Base-by-base conservation (phyloP, 2,329 filamentous ascomycete genomes). In the Botrytis pseudocinerea region DNA sequence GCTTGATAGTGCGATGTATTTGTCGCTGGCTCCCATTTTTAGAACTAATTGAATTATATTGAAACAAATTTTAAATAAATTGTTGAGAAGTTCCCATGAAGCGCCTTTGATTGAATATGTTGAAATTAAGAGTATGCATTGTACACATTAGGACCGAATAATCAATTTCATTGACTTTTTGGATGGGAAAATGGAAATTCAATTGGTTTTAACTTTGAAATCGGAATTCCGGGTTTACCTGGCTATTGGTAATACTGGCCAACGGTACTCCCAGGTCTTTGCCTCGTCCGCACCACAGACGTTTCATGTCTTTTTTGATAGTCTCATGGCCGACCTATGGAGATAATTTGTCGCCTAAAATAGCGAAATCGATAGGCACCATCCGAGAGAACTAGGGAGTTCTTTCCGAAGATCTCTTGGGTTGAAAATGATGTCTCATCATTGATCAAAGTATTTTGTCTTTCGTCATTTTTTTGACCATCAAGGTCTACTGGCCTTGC, bases 401-500 rank as follows among this genome's bases (percentile, higher is more conserved):
- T 14, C n/a, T 9, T 51, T 14, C 51, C 51, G 54, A 20, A 8
- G 7, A 40, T 7, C 2, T 1, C 57, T 28, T 32, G 22, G 7
- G n/a, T 32, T 35, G 46, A n/a, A 68, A 38, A 28, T 20, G 12
- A 54, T 28, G 18, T 7, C 32, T 32, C 46, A 2, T 25, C 12
- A 68, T 68, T 35, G n/a, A 28, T 48, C 20, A 32, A 20, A 22
- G 12, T 14, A 5, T 42, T 69, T 69, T 25, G 18, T 38, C 18
- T 32, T 16, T 38, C 28, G 64, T 32, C 38, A 44, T 28, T 32
- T 14, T 14, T 18, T 18, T 16, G 44, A 32, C 2, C 22, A 60
- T 32, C 10, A 7, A 59, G 66, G 66, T 42, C 66, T 54, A 44
- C 32, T 9, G 66, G 51, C 66, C 66, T 69, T 32, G 25, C 28